phyloP scores from a whole-genome alignment of 202 grass and related monocot species.

The Elaeis oleifera region DNA sequence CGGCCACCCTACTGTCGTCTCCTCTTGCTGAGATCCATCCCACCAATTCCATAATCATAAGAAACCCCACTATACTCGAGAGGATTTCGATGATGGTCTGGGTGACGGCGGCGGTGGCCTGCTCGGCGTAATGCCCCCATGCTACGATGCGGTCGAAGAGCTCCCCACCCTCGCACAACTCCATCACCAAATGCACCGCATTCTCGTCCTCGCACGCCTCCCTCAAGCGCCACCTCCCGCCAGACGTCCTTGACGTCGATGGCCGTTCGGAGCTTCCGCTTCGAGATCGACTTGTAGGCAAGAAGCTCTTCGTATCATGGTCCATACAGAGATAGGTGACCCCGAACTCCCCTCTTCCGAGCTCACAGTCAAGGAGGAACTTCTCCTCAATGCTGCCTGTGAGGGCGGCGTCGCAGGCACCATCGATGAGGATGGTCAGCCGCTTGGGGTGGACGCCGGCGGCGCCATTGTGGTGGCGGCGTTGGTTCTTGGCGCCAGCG shows the following conservation, averaged over 20 bases:
- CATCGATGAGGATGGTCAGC: neutral
- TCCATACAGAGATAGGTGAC: slow-evolving; percentile 14
- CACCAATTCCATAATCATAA: neutral
- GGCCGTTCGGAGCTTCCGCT: slow-evolving; percentile 14
- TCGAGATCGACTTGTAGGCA: slow-evolving; percentile 14
- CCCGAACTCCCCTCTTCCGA: slow-evolving; percentile 7
- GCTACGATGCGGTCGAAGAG: neutral
- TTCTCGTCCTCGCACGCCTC: slow-evolving; percentile 8
- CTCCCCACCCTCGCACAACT: no score
- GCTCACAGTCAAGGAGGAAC: neutral
- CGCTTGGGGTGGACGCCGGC: neutral
- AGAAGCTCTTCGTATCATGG: slow-evolving; percentile 1
- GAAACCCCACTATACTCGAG: neutral
- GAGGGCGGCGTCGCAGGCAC: neutral
- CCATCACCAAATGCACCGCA: slow-evolving; percentile 6
- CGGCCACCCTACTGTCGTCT: slow-evolving; percentile 6
- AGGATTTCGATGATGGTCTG: slow-evolving; percentile 8
- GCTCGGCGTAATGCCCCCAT: slow-evolving; percentile 8
- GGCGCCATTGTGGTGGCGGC: neutral
- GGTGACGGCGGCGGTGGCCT: neutral
- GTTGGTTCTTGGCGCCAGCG: slow-evolving; percentile 1
- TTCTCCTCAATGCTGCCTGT: neutral
- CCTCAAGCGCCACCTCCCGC: slow-evolving; percentile 10
- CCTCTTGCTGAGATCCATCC: neutral
- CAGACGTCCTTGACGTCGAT: slow-evolving; percentile 11